Evolutionary conservation across 2,329 filamentous ascomycete species (phyloP).

Genomic region (Diaporthe humulicola): DNA sequence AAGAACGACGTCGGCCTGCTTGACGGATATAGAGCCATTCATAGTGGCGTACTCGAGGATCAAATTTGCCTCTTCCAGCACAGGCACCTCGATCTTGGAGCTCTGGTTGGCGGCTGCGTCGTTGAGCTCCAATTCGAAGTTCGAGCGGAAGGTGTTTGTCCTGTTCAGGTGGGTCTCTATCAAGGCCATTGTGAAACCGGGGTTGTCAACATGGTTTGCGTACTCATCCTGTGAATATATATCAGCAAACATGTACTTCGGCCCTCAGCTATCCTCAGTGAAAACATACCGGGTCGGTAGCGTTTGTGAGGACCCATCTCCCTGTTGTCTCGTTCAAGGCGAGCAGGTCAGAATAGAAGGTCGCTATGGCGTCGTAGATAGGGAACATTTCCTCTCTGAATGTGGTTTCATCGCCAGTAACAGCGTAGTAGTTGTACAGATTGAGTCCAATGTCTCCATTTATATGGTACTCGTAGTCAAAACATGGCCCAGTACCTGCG

Average conservation of each 20-base stretch:
- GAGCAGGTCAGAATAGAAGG: slow-evolving; percentile 71
- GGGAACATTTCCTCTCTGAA: slow-evolving; percentile 63
- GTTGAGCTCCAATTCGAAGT: slow-evolving; percentile 67
- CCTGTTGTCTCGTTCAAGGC: slow-evolving; percentile 67
- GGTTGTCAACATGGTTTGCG: slow-evolving; percentile 75
- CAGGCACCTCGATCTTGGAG: slow-evolving; percentile 14
- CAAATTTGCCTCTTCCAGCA: slow-evolving; percentile 58
- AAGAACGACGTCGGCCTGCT: slow-evolving; percentile 40
- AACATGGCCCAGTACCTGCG: slow-evolving; percentile 39
- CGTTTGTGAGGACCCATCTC: slow-evolving; percentile 66
- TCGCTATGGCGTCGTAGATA: slow-evolving; percentile 73
- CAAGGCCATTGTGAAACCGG: slow-evolving; percentile 77
- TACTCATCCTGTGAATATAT: slow-evolving; percentile 67
- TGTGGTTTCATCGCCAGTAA: slow-evolving; percentile 28
- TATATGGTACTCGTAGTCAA: slow-evolving; percentile 40
- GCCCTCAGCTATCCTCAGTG: neutral
- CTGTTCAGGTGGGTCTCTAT: slow-evolving; percentile 67
- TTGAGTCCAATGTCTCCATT: slow-evolving; percentile 38
- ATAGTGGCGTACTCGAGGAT: slow-evolving; percentile 74
- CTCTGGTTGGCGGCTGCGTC: slow-evolving; percentile 38
- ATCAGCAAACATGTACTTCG: neutral
- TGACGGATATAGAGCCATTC: slow-evolving; percentile 66
- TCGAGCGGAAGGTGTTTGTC: slow-evolving; percentile 68
- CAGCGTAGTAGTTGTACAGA: slow-evolving; percentile 36
- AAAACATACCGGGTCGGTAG: slow-evolving; percentile 76